Base-by-base conservation (phyloP, 345 rosid species). In the Pugionium cornutum region DNA sequence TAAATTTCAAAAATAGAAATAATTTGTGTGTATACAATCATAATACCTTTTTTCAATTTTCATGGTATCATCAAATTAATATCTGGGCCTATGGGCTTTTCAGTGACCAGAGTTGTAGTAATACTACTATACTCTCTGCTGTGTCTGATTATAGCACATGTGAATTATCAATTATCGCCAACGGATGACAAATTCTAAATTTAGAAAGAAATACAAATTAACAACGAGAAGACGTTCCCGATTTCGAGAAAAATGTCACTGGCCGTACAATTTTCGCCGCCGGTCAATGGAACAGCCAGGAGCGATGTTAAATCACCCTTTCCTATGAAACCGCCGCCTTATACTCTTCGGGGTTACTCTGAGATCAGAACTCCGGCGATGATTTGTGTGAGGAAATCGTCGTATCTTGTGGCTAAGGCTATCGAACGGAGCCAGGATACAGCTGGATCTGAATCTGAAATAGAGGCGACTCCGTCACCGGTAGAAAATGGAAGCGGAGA, bases 361-460 rank as follows among this genome's bases (percentile, higher is more conserved):
- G 72, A 54, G 18, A 62, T 34, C 7, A 53, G 33, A 36, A 6
- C 58, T 30, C 7, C 31, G 36, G 10, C 31, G 58, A 51, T 0
- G 40, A 6, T 10, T 0, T 2, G 7, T 27, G 7, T 11, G 9
- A 57, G 46, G 29, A 76, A 49, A 64, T 53, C 51, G 53, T 7
- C 49, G 45, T 72, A 51, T 27, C 4, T 74, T 0, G 36, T 53
- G 2, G 50, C 53, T 26, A 82, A 76, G 27, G 89, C 94, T 1
- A 67, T 85, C 2, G 96, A 82, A 65, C 79, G 82, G 77, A 79
- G 86, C 70, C 70, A 78, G 28, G 95, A 83, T 50, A 81, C 82
- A 46, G 63, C 74, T 35, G 80, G 61, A 45, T 40, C 76, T 49
- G 80, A 68, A 32, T 40, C 77, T 0, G 81, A 80, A 39, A 53